Evolutionary conservation across 177 flowering plant genomes (phyloP).

Genomic region (Tripterygium wilfordii): DNA sequence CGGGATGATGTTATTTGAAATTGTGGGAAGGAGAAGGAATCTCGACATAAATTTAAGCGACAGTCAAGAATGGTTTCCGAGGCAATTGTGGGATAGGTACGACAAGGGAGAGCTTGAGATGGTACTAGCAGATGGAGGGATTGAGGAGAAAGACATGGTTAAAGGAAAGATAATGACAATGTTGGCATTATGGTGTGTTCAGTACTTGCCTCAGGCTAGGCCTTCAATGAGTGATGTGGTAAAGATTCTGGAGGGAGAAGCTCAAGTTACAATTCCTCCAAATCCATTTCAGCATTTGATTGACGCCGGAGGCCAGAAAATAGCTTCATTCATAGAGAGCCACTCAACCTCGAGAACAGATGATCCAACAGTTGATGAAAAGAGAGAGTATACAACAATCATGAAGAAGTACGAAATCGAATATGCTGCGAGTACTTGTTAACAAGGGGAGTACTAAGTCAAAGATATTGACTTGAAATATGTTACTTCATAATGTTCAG

Average conservation of each 20-base stretch:
- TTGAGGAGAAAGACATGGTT: conserved; percentile 2
- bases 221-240: conserved; percentile 90
- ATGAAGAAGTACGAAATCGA: no score
- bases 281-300: no score
- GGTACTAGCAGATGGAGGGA: background rate
- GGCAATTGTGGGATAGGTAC: background rate
- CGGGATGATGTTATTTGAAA: conserved; percentile 30
- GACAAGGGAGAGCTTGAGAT: background rate
- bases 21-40: conserved; percentile 23
- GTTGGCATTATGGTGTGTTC: conserved; percentile 93
- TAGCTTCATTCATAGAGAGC: no score
- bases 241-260: conserved; percentile 82
- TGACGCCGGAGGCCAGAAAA: no score
- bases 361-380: no score
- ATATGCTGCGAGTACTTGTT: no score
- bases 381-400: no score
- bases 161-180: background rate
- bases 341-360: no score
- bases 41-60: conserved; percentile 8
- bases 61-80: conserved; percentile 7
- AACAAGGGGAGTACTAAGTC: no score
- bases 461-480: no score
- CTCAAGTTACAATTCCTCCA: conserved; percentile 57
- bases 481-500: no score
- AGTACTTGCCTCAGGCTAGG: conserved; percentile 80